phyloP scores from a whole-genome alignment of 768 basidiomycete genomes.

The Fomitopsis serialis region DNA sequence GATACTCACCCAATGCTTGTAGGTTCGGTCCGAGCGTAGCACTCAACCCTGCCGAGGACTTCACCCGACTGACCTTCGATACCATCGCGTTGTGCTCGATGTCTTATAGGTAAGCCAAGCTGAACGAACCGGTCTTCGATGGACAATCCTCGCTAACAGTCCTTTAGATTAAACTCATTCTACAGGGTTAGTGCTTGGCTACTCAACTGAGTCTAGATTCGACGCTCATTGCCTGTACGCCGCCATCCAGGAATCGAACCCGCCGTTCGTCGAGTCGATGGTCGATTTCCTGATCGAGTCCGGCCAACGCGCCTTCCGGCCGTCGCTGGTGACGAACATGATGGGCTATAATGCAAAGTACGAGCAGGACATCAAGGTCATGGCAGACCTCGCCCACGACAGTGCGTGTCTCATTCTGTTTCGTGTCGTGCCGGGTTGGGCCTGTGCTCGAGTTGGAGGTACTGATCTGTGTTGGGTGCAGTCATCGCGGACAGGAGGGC shows the following conservation, averaged over 20 bases:
- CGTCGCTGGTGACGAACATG: conserved; percentile 29
- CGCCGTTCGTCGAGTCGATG: conserved; percentile 37
- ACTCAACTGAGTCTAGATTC: not conserved
- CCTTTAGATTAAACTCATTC: conserved; percentile 39
- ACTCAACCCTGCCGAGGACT: conserved; percentile 42
- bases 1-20: not conserved
- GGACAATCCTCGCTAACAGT: not conserved
- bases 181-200: conserved; percentile 26
- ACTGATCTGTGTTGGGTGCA: conserved; percentile 9
- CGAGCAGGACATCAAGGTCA: conserved; percentile 34
- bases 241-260: conserved; percentile 23
- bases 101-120: conserved; percentile 27
- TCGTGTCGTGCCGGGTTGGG: too few relatives aligned
- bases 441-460: too few relatives aligned
- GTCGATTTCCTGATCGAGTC: conserved; percentile 35
- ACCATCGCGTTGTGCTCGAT: conserved; percentile 42
- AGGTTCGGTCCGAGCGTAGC: conserved; percentile 38
- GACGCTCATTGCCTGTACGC: not conserved
- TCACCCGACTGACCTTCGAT: conserved; percentile 43
- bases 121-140: not conserved
- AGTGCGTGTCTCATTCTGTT: conserved; percentile 24
- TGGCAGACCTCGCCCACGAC: conserved; percentile 36
- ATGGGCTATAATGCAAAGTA: conserved; percentile 35
- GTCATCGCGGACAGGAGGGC: conserved; percentile 35
- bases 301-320: conserved; percentile 30